Evolutionary conservation across 345 rosid species (phyloP), one percentile per base, ranked within the genome.

Genomic region (Moricandia arvensis): DNA sequence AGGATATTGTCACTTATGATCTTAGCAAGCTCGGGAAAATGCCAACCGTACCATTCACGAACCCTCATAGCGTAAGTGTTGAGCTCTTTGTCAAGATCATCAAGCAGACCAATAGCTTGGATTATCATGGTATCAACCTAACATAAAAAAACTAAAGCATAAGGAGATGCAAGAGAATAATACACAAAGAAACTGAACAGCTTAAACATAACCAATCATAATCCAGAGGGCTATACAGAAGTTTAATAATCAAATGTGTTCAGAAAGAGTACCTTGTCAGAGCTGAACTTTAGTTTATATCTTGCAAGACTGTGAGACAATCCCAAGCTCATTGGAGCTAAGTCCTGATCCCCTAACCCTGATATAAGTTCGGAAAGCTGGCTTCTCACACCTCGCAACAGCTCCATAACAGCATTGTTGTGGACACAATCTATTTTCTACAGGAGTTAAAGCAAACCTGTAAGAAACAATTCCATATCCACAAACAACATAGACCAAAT

Each of bases 111-210:
- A 72, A 95, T 90, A 6, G 97, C 97, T 73, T 95, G 99, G 82
- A 95, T 86, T 43, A 95, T 89, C 97, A 92, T 95, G 3, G 99
- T 92, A 81, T 95, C 99, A 24, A 90, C 99, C 97, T 90, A 75
- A 47, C 75, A 79, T 1, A 9, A 10, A 54, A 17, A 26, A 73
- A 53, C 41, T 12, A 67, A 64, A 11, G 21, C 13, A 29, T 68
- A 13, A 66, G 61, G 34, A 57, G 15, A 55, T 2, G 64, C 8
- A 41, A 74, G 15, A 74, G 6, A 41, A 30, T 31, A 57, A 38
- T 38, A 57, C 6, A 10, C 15, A 55, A 7, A 24, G n/a, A 57
- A 57, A 57, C 61, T 57, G 15, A 17, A 51, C 5, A 17, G 5
- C 11, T 9, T 3, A 21, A 54, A 18, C 59, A 1, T 11, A 21